Conservation (phyloP, 352 stramenopile genomes). For the Hyaloperonospora brassicae region DNA sequence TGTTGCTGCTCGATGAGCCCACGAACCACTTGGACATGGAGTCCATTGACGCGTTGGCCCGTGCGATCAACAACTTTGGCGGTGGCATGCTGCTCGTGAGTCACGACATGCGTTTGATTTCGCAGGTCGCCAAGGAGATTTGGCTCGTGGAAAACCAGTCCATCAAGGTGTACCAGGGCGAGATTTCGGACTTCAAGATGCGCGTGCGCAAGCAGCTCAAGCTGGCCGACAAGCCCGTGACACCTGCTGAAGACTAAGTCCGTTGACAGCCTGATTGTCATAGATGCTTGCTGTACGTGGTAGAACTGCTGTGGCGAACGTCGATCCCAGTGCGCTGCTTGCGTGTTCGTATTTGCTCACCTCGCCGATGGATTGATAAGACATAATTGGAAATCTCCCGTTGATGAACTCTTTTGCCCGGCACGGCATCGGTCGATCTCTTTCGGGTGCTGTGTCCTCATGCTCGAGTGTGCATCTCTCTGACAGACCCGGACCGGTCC, state of each 20-base stretch:
- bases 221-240: slow-evolving; percentile 43
- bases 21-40: slow-evolving; percentile 92
- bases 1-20: slow-evolving; percentile 88
- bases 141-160: slow-evolving; percentile 97
- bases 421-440: slow-evolving; percentile 15
- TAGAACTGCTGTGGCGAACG: slow-evolving; percentile 18
- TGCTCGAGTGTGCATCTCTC: not conserved
- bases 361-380: slow-evolving; percentile 11
- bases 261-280: slow-evolving; percentile 10
- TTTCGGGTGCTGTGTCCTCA: slow-evolving; percentile 24
- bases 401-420: slow-evolving; percentile 9
- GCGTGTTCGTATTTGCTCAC: slow-evolving; percentile 27
- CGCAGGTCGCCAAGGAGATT: slow-evolving; percentile 98
- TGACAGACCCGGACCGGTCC: too few species aligned
- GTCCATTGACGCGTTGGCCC: slow-evolving; percentile 95
- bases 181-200: slow-evolving; percentile 99
- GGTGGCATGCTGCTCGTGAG: slow-evolving; percentile 96
- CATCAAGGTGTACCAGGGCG: slow-evolving; percentile 93
- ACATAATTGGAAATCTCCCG: slow-evolving; percentile 17
- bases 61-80: slow-evolving; percentile 96
- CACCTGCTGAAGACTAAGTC: slow-evolving; percentile 22
- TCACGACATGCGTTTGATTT: slow-evolving; percentile 99
- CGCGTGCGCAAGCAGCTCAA: slow-evolving; percentile 82
- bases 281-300: slow-evolving; percentile 22
- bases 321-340: slow-evolving; percentile 3